Conservation (phyloP, 1,284 basidiomycete species). For the Ustilago xerochloae region DNA sequence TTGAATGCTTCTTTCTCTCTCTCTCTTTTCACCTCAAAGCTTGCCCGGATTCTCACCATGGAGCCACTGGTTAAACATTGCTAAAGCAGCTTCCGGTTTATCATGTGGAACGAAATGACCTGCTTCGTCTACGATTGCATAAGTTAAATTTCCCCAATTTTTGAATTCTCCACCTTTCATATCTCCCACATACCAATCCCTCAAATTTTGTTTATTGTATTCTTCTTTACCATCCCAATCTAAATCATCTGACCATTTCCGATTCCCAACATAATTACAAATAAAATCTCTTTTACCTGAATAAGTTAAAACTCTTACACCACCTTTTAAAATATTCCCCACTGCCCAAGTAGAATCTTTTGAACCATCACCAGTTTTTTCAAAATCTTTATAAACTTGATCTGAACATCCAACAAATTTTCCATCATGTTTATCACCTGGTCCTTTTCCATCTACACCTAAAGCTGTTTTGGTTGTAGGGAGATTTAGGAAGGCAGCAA, state of each 20-base stretch:
- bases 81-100: constrained; percentile 53
- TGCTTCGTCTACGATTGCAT: constrained; percentile 54
- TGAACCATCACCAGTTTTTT: constrained; percentile 63
- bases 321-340: constrained; percentile 38
- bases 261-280: constrained; percentile 65
- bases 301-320: constrained; percentile 61
- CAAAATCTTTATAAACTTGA: constrained; percentile 58
- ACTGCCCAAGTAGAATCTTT: constrained; percentile 64
- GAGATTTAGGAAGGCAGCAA: constrained; percentile 61
- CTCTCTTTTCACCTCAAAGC: neutral
- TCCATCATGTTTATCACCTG: constrained; percentile 63
- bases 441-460: constrained; percentile 57
- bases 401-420: constrained; percentile 65
- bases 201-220: constrained; percentile 45
- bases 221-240: constrained; percentile 53
- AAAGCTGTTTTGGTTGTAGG: constrained; percentile 44
- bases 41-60: constrained; percentile 36
- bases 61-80: constrained; percentile 63
- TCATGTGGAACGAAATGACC: constrained; percentile 67
- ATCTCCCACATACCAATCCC: constrained; percentile 47
- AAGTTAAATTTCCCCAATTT: constrained; percentile 51
- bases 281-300: constrained; percentile 62
- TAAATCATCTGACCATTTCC: constrained; percentile 56
- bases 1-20: neutral
- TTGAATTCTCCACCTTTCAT: constrained; percentile 53